Percentiles rank a stretch among this genome's conserved stretches.
Conservation (phyloP, 371 early-diverging fungal species). For the Coemansia sp. region DNA sequence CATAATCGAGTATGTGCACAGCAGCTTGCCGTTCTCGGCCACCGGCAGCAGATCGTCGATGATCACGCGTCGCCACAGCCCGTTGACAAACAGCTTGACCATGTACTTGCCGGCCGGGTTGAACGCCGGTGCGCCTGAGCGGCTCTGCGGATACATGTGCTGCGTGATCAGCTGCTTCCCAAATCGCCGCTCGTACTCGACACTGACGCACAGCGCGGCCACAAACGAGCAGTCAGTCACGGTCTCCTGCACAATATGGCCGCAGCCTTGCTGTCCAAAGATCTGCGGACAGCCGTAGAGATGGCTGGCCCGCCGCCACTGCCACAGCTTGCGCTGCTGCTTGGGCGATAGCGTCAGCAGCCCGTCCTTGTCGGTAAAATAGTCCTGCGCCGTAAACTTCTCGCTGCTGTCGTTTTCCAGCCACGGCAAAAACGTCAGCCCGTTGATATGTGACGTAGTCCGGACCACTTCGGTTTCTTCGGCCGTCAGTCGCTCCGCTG, state of each 20-base stretch:
- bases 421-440: conserved; percentile 76
- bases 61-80: conserved; percentile 83
- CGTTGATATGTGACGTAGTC: conserved; percentile 69
- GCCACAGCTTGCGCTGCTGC: conserved; percentile 70
- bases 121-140: conserved; percentile 69
- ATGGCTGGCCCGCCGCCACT: conserved; percentile 80
- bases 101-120: conserved; percentile 88
- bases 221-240: conserved; percentile 95
- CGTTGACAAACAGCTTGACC: conserved; percentile 81
- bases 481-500: conserved; percentile 24
- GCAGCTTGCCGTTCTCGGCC: conserved; percentile 65
- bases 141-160: conserved; percentile 84
- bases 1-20: conserved; percentile 82
- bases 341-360: conserved; percentile 69
- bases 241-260: conserved; percentile 69
- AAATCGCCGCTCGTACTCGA: conserved; percentile 77
- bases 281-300: conserved; percentile 67
- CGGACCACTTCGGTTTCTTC: conserved; percentile 66
- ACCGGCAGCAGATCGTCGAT: conserved; percentile 88
- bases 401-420: conserved; percentile 64
- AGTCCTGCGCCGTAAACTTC: conserved; percentile 58
- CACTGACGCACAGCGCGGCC: conserved; percentile 83
- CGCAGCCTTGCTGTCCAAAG: conserved; percentile 52
- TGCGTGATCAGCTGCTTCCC: conserved; percentile 79
- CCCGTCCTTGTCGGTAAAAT: conserved; percentile 64